A percentile compares a stretch with the other conserved stretches of the same genome.
Conservation (phyloP, 2,329 filamentous ascomycete species). For the Domatiomyces globalis region DNA sequence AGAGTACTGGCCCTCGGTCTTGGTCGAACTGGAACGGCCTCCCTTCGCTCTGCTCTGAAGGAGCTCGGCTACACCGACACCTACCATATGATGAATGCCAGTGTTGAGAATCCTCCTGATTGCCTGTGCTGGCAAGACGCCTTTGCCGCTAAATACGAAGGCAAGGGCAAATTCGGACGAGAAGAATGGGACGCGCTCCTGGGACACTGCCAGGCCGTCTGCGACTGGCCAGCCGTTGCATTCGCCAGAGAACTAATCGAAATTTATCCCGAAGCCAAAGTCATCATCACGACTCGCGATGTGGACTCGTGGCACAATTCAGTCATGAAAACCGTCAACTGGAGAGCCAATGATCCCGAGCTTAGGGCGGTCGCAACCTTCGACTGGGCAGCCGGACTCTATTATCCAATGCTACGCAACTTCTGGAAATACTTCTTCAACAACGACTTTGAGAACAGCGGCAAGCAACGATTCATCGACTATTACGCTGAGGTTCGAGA, state of each 20-base stretch:
- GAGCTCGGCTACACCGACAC: slow-evolving; percentile 53
- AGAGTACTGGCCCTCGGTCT: slow-evolving; percentile 56
- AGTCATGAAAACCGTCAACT: slow-evolving; percentile 54
- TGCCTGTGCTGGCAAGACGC: slow-evolving; percentile 58
- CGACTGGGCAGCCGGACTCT: slow-evolving; percentile 53
- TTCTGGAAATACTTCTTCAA: slow-evolving; percentile 57
- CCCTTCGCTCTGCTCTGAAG: slow-evolving; percentile 51
- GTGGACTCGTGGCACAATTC: slow-evolving; percentile 51
- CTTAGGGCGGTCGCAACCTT: slow-evolving; percentile 40
- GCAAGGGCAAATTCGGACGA: slow-evolving; percentile 47
- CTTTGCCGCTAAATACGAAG: slow-evolving; percentile 48
- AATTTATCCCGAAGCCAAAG: slow-evolving; percentile 58
- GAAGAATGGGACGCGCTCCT: slow-evolving; percentile 57
- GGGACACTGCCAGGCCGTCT: slow-evolving; percentile 49
- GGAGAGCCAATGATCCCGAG: slow-evolving; percentile 52
- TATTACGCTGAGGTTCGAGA: slow-evolving; percentile 41
- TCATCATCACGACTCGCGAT: slow-evolving; percentile 53
- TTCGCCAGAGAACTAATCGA: slow-evolving; percentile 58
- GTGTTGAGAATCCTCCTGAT: slow-evolving; percentile 54
- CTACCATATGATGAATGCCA: slow-evolving; percentile 56
- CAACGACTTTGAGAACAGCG: slow-evolving; percentile 50
- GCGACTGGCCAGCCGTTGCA: slow-evolving; percentile 53
- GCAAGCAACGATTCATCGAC: slow-evolving; percentile 47
- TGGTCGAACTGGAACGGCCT: slow-evolving; percentile 56
- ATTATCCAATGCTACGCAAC: slow-evolving; percentile 55